These are phyloP conservation scores for Quercus variabilis DNA, from an alignment of 306 rosid species.

Conservation along the genomic window DNA sequence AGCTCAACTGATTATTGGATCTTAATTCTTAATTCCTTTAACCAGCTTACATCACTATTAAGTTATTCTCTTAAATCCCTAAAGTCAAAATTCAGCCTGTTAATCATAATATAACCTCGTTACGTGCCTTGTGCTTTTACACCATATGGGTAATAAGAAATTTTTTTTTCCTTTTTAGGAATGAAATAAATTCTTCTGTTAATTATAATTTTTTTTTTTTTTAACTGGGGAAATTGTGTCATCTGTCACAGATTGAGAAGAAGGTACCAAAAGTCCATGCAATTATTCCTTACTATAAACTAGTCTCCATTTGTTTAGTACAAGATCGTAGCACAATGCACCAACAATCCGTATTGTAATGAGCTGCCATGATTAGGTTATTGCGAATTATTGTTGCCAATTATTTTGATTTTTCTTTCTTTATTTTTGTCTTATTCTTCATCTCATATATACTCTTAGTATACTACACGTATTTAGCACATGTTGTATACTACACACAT, in stretches of 20 bases:
- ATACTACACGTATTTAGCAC: no score
- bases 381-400: background rate
- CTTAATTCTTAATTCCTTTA: no score
- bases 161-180: no score
- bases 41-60: no score
- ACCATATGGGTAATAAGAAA: background rate
- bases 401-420: background rate
- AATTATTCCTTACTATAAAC: background rate
- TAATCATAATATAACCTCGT: background rate
- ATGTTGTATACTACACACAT: no score
- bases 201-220: no score
- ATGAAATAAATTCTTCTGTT: no score
- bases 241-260: background rate
- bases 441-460: background rate
- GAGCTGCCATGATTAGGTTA: background rate
- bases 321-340: background rate
- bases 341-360: constrained; percentile 2
- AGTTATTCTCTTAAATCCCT: background rate
- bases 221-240: no score
- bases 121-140: background rate
- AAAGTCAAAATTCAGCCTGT: background rate
- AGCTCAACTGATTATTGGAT: no score
- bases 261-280: constrained; percentile 20
- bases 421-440: background rate
- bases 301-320: background rate